Percentiles rank a stretch among this genome's conserved stretches.
Evolutionary conservation across 2,329 filamentous ascomycete genomes (phyloP).

Genomic region (Fusarium duplospermum): DNA sequence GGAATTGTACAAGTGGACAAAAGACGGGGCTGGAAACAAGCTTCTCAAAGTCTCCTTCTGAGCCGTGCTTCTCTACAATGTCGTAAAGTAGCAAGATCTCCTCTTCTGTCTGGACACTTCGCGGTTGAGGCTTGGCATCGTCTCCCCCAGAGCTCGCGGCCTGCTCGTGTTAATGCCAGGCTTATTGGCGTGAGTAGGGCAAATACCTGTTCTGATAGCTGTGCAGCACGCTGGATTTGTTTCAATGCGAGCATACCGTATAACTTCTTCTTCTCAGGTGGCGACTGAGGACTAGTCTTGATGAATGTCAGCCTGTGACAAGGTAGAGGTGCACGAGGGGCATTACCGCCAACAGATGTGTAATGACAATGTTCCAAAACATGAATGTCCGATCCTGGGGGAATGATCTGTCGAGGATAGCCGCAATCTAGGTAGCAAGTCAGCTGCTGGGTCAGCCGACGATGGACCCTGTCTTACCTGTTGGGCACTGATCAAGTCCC

Average conservation of each 20-base stretch:
- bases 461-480: constrained; percentile 54
- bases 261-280: constrained; percentile 61
- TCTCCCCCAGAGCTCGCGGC: constrained; percentile 33
- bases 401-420: constrained; percentile 63
- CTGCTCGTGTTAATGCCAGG: constrained; percentile 20
- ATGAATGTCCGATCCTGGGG: constrained; percentile 60
- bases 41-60: constrained; percentile 54
- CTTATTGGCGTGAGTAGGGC: constrained; percentile 26
- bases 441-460: neutral
- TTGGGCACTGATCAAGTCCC: constrained; percentile 68
- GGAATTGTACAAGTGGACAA: constrained; percentile 58
- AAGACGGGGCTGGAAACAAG: constrained; percentile 54
- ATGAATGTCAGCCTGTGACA: constrained; percentile 9
- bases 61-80: constrained; percentile 58
- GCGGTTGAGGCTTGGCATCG: constrained; percentile 37
- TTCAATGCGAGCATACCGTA: constrained; percentile 64
- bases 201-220: constrained; percentile 56
- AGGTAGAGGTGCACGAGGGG: neutral
- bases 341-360: constrained; percentile 64
- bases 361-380: constrained; percentile 67
- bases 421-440: constrained; percentile 60
- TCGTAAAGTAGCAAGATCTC: constrained; percentile 63
- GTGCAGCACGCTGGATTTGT: constrained; percentile 63
- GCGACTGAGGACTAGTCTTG: constrained; percentile 60
- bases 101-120: constrained; percentile 59